These are phyloP conservation scores for Verticillium klebahnii DNA, from an alignment of 2,329 filamentous ascomycete species.

Conservation along the genomic window DNA sequence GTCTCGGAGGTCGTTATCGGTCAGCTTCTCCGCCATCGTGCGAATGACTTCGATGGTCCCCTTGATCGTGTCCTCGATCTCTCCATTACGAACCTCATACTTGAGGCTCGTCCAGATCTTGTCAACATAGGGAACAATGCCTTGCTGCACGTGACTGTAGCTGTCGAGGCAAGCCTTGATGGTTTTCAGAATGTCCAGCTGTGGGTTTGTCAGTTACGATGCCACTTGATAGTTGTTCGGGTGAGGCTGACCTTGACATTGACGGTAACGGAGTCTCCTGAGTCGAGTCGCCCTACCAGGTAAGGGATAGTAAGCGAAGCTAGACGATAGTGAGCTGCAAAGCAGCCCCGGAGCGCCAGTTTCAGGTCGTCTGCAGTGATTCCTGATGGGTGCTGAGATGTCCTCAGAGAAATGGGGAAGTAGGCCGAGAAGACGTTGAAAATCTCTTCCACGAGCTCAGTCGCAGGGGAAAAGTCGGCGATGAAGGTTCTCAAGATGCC, in stretches of 20 bases:
- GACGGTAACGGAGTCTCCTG: conserved; percentile 53
- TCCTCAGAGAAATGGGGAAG: conserved; percentile 55
- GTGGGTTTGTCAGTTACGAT: not conserved
- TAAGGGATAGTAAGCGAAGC: conserved; percentile 46
- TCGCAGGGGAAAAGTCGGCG: conserved; percentile 36
- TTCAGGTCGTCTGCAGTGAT: conserved; percentile 56
- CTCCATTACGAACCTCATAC: conserved; percentile 58
- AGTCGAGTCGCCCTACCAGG: conserved; percentile 52
- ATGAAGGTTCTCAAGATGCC: conserved; percentile 41
- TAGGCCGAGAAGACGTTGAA: conserved; percentile 55
- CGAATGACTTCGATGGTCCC: conserved; percentile 51
- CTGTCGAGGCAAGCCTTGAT: conserved; percentile 47
- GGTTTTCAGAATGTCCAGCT: conserved; percentile 53
- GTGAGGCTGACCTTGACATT: conserved; percentile 45
- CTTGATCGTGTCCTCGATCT: conserved; percentile 52
- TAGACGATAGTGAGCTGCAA: conserved; percentile 43
- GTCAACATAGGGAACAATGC: conserved; percentile 42
- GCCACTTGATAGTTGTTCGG: not conserved
- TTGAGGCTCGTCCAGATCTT: conserved; percentile 57
- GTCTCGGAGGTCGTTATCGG: conserved; percentile 35
- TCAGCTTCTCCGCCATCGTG: conserved; percentile 40
- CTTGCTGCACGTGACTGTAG: conserved; percentile 41
- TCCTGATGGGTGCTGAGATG: conserved; percentile 41
- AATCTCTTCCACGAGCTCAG: conserved; percentile 42
- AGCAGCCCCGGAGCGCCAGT: conserved; percentile 46